Evolutionary conservation across 331 rosid species (phyloP).

Genomic region (Prunus yedoensis): DNA sequence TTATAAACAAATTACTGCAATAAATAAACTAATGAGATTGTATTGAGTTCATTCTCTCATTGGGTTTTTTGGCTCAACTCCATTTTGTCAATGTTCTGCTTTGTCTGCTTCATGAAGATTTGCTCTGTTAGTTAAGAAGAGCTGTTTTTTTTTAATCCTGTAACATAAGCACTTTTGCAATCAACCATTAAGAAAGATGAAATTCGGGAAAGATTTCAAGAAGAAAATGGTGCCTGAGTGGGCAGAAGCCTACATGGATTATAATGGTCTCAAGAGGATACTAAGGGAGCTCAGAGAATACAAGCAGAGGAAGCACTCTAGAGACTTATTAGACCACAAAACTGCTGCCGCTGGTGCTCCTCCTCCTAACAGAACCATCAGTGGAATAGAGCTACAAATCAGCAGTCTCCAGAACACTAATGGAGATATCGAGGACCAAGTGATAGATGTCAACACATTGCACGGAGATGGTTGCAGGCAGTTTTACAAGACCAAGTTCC

Average conservation of each 20-base stretch:
- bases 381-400: conserved; percentile 36
- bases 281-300: conserved; percentile 38
- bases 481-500: conserved; percentile 42
- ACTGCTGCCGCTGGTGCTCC: too few relatives aligned
- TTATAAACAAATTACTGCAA: too few relatives aligned
- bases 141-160: neutral
- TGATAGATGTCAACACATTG: conserved; percentile 38
- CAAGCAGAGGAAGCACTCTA: conserved; percentile 28
- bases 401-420: conserved; percentile 20
- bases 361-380: conserved; percentile 26
- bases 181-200: conserved; percentile 36
- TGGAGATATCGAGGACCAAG: conserved; percentile 48
- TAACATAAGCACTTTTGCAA: neutral
- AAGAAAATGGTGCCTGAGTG: conserved; percentile 76
- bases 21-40: too few relatives aligned
- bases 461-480: conserved; percentile 34
- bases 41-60: neutral
- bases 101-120: too few relatives aligned
- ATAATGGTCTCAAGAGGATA: conserved; percentile 57
- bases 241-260: conserved; percentile 71
- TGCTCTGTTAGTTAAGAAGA: neutral
- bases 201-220: conserved; percentile 61
- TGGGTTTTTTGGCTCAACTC: neutral
- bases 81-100: too few relatives aligned
- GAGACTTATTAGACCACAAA: conserved; percentile 33